A percentile compares a stretch with the other conserved stretches of the same genome.
Conservation (phyloP, 768 basidiomycete genomes). For the Phylloporus sp. region DNA sequence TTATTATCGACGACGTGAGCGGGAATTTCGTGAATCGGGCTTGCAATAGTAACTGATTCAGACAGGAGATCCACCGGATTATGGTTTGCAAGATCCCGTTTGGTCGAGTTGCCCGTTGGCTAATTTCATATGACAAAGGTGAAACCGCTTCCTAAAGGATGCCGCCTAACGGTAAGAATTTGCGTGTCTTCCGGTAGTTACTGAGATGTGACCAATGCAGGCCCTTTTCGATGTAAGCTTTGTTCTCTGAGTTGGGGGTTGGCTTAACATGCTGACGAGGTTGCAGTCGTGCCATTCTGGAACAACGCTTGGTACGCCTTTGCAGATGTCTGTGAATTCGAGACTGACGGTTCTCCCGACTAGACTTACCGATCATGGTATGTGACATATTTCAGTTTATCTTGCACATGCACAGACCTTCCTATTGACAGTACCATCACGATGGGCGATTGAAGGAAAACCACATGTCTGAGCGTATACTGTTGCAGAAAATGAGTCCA, state of each 20-base stretch:
- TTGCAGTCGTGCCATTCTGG: conserved; percentile 46
- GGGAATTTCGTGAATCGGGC: background rate
- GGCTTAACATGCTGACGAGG: background rate
- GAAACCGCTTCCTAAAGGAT: conserved; percentile 56
- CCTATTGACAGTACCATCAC: conserved; percentile 47
- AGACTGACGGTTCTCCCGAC: background rate
- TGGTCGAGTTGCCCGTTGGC: background rate
- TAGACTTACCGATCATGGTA: conserved; percentile 29
- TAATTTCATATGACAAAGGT: conserved; percentile 29
- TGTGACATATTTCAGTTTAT: background rate
- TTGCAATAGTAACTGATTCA: background rate
- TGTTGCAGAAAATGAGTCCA: conserved; percentile 44
- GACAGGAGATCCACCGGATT: conserved; percentile 38
- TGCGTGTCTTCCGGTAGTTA: background rate
- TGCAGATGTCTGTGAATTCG: background rate
- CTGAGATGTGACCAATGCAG: conserved; percentile 8
- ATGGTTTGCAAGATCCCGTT: conserved; percentile 28
- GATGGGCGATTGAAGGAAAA: conserved; percentile 48
- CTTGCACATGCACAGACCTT: background rate
- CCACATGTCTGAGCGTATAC: conserved; percentile 33
- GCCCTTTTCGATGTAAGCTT: conserved; percentile 47
- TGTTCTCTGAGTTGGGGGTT: background rate
- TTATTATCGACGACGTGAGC: conserved; percentile 75
- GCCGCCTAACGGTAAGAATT: conserved; percentile 51
- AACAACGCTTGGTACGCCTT: conserved; percentile 37